Evolutionary conservation across 768 basidiomycete genomes (phyloP).

Genomic region (Coprinopsis sp.): DNA sequence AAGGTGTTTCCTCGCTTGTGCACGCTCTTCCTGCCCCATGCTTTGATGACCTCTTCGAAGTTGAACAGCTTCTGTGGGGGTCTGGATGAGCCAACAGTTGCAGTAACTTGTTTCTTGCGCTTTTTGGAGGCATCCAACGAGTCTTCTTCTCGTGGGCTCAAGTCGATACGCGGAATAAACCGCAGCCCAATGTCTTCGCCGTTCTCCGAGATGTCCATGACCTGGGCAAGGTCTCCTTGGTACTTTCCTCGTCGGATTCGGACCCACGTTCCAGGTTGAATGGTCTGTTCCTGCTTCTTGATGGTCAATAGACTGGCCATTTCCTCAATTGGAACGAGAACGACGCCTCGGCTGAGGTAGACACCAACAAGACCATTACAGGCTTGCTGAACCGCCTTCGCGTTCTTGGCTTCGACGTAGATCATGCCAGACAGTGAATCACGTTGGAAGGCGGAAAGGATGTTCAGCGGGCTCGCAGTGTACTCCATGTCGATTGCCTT

Average conservation of each 20-base stretch:
- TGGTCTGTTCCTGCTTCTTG: conserved; percentile 86
- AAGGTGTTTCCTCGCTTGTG: conserved; percentile 66
- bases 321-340: conserved; percentile 91
- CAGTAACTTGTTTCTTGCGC: conserved; percentile 63
- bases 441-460: conserved; percentile 91
- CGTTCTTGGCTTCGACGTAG: conserved; percentile 90
- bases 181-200: conserved; percentile 90
- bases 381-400: conserved; percentile 81
- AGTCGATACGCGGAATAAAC: conserved; percentile 96
- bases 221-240: conserved; percentile 90
- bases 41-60: conserved; percentile 84
- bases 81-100: conserved; percentile 55
- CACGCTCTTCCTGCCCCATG: conserved; percentile 76
- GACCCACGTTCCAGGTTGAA: conserved; percentile 89
- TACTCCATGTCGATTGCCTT: conserved; percentile 86
- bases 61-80: conserved; percentile 93
- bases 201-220: conserved; percentile 90
- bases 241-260: conserved; percentile 93
- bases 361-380: conserved; percentile 90
- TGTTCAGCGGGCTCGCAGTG: conserved; percentile 71
- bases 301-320: conserved; percentile 96
- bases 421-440: conserved; percentile 95
- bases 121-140: conserved; percentile 60
- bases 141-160: conserved; percentile 81
- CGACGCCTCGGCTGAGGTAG: conserved; percentile 76